Evolutionary conservation across 805 yeast species (phyloP), one percentile per base, ranked within the genome.

Genomic region (Blastobotrys terrestris): DNA sequence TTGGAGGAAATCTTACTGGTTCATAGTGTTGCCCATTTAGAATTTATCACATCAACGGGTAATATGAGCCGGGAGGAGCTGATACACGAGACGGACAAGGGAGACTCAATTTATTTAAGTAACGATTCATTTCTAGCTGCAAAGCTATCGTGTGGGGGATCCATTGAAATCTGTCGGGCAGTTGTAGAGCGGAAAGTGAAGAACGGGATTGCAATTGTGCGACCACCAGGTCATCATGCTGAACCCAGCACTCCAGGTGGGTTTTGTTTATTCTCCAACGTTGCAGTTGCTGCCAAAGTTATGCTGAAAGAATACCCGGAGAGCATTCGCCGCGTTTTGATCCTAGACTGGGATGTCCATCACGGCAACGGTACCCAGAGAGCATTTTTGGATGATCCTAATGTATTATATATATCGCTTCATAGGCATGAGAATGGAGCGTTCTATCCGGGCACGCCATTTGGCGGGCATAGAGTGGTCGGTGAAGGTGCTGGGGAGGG

Each of bases 151-250:
- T 92, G 97, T 66, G 99, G 99, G 52, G 98, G 99, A 39, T 85
- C 96, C 31, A 94, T 94, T 49, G 98, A 94, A 68, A 96, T 97
- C 1, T 91, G 98, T 67, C 81, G 82, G 58, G 96, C 98, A 0
- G 98, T 94, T 18, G 86, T 94, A 7, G 97, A 91, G 66, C 95
- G 96, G 2, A 73, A 77, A 52, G 98, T 92, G 31, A 89, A 89
- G 64, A 94, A 94, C 66, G 84, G 97, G 0, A 65, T 94, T 48
- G 99, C 99, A 0, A 87, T 94, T 5, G 96, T 94, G 14, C 80
- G 99, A 59, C 99, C 99, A 1, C 99, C 99, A 0, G 99, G 99
- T 4, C 99, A 94, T 72, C 99, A 94, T 66, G 98, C 99, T 0
- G 99, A 95, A 65, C 99, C 99, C 1, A 94, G 88, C 59, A 75